Conservation (phyloP, 2,329 filamentous ascomycete species). For the Fusarium pseudoanthophilum region DNA sequence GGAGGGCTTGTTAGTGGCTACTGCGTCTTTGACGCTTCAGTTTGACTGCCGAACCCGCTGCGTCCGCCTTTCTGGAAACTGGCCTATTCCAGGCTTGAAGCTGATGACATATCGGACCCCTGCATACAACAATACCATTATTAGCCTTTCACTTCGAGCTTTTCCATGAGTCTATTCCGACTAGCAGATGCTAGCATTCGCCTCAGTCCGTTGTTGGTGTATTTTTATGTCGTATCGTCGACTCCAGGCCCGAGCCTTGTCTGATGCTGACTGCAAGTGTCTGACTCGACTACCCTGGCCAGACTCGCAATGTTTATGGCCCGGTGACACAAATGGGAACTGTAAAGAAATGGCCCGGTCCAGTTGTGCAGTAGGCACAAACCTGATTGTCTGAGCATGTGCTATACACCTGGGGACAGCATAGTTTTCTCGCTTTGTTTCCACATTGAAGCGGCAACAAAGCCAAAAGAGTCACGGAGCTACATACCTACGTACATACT, state of each 20-base stretch:
- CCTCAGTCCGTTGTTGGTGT: not conserved
- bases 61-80: slow-evolving; percentile 13
- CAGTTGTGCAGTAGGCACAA: not conserved
- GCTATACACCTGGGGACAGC: slow-evolving; percentile 1
- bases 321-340: not conserved
- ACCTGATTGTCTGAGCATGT: not conserved
- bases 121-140: slow-evolving; percentile 16
- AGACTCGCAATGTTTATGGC: not conserved
- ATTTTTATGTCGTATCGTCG: not conserved
- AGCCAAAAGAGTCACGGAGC: slow-evolving; percentile 19
- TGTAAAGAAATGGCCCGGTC: not conserved
- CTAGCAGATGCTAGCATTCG: not conserved
- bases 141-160: not conserved
- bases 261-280: not conserved
- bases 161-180: not conserved
- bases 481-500: not conserved
- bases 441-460: slow-evolving; percentile 29
- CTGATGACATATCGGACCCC: slow-evolving; percentile 25
- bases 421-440: slow-evolving; percentile 28
- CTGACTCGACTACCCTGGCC: not conserved
- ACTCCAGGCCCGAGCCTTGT: not conserved
- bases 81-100: slow-evolving; percentile 8
- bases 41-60: slow-evolving; percentile 30
- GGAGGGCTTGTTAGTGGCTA: slow-evolving; percentile 2
- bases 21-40: slow-evolving; percentile 4